Evolutionary conservation across 2,329 filamentous ascomycete species (phyloP), one percentile per base, ranked within the genome.

Genomic region (Diaporthe ampelina): DNA sequence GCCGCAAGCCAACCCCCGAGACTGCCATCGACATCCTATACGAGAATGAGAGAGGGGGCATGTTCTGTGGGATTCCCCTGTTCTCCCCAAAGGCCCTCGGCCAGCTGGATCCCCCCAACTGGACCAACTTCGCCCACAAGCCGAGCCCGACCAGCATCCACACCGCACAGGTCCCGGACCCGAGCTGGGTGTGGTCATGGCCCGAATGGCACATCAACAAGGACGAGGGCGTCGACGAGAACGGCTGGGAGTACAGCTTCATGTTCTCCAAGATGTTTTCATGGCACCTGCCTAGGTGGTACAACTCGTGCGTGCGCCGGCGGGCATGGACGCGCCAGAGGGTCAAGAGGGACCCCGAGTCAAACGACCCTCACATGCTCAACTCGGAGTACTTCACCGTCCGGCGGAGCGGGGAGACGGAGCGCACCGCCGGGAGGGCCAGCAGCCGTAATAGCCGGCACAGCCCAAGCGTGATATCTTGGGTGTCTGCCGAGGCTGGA

Each of bases 211-310:
- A 85, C 37, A 80, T 93, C 77, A 88, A 90, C 74, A 86, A 94
- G 89, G 94, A 96, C 86, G 90, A 93, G 3, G 93, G 93, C 74
- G 91, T 94, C 15, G 97, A 98, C 79, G 93, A 96, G 76, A 94
- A 96, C 76, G 97, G 97, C 4, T 99, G 97, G 97, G 93, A 97
- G 81, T 99, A 99, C 83, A 97, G 94, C 21, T 95, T 98, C 81
- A 93, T 94, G 77, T 99, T 98, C 81, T 86, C 87, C 77, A 91
- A 89, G 75, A 87, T 85, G 56, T 95, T 94, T 77, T 91, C 91
- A 3, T 99, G 97, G 97, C 97, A 99, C 82, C 92, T 93, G 4
- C 94, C 94, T 24, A 93, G 91, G 35, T 98, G 96, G 95, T 98
- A 95, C 83, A 96, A 95, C 82, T 97, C 95, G 1, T 99, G 96